Percentiles rank a stretch among this genome's conserved stretches.
phyloP scores from a whole-genome alignment of 202 grass and related monocot species.

The Panicum hallii region DNA sequence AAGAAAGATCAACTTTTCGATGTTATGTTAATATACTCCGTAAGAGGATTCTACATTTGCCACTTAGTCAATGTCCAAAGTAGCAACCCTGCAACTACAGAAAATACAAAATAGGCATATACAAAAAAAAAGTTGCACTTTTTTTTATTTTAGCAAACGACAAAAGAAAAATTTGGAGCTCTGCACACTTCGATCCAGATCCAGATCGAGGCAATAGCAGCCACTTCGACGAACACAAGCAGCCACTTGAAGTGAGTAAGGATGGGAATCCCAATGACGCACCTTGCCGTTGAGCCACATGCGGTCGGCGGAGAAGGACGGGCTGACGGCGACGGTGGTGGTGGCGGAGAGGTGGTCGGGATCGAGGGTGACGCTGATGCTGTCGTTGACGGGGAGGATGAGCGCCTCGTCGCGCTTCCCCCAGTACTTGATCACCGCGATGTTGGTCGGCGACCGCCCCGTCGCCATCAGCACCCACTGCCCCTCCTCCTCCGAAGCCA shows the following conservation, averaged over 20 bases:
- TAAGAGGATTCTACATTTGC: background rate
- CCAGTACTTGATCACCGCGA: slow-evolving; percentile 98
- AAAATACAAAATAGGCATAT: background rate
- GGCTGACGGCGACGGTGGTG: slow-evolving; percentile 86
- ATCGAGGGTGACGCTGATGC: slow-evolving; percentile 94
- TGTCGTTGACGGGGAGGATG: slow-evolving; percentile 91
- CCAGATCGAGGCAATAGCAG: background rate
- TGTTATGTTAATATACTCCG: background rate
- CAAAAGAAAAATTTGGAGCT: background rate
- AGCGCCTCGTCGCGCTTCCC: slow-evolving; percentile 91
- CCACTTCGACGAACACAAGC: background rate
- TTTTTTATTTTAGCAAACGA: background rate
- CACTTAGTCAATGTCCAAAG: background rate
- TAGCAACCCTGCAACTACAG: background rate
- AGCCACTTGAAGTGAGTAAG: background rate
- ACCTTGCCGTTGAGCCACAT: slow-evolving; percentile 67
- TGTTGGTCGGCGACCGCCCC: slow-evolving; percentile 86
- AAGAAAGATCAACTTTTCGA: background rate
- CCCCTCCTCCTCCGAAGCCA: slow-evolving; percentile 28
- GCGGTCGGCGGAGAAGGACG: slow-evolving; percentile 59
- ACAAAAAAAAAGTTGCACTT: too few relatives aligned
- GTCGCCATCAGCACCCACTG: slow-evolving; percentile 88
- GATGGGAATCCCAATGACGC: background rate
- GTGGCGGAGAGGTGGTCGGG: slow-evolving; percentile 92
- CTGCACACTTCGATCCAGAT: background rate